These are phyloP conservation scores for Penicillium parvum DNA, from an alignment of 495 filamentous ascomycete genomes.

Conservation along the genomic window DNA sequence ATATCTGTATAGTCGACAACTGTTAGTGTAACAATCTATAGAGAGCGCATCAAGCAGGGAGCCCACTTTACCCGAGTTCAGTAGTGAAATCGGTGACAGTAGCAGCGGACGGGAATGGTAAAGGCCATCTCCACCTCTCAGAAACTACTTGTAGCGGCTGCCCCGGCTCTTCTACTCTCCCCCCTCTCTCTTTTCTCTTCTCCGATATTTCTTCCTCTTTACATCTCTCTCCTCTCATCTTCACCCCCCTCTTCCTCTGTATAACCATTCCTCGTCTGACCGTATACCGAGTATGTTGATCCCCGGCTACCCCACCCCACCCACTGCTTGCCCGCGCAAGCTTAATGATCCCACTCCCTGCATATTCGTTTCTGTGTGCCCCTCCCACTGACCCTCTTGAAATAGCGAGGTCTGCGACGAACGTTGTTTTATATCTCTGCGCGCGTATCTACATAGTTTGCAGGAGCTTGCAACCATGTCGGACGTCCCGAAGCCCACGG, in stretches of 20 bases:
- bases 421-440: neutral
- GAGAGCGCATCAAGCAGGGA: neutral
- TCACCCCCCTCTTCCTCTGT: conserved; percentile 2
- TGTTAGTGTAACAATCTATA: too few species aligned
- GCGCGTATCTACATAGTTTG: neutral
- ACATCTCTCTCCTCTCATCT: neutral
- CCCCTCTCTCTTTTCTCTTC: conserved; percentile 1
- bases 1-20: too few species aligned
- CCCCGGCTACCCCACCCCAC: conserved; percentile 2
- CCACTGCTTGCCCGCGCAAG: neutral
- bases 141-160: conserved; percentile 4
- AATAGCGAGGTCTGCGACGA: conserved; percentile 3
- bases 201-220: conserved; percentile 1
- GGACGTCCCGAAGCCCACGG: conserved; percentile 59
- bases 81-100: too few species aligned
- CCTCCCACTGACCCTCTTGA: neutral
- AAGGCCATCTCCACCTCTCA: too few species aligned
- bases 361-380: neutral
- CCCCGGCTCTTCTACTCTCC: conserved; percentile 7
- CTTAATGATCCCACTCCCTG: conserved; percentile 12
- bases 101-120: too few species aligned
- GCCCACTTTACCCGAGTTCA: conserved; percentile 2
- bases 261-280: conserved; percentile 1
- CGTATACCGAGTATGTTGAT: conserved; percentile 1
- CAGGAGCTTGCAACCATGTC: conserved; percentile 51